Percentiles rank a stretch among this genome's conserved stretches.
phyloP scores from a whole-genome alignment of 768 basidiomycete genomes.

The Podaxis sp. region DNA sequence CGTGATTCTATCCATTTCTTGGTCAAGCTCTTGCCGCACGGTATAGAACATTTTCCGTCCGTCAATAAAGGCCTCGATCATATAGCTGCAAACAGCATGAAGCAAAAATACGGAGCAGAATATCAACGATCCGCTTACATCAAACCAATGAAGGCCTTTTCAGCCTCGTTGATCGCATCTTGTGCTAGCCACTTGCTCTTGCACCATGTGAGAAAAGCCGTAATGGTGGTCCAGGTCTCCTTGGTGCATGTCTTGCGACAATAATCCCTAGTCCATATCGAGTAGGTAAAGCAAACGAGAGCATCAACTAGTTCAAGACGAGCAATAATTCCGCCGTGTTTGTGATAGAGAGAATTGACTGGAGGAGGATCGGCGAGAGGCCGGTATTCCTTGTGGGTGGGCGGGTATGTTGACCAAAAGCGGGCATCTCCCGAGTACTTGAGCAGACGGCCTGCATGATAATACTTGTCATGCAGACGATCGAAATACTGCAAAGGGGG shows the following conservation, averaged over 20 bases:
- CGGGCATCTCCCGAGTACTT: constrained; percentile 84
- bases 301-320: constrained; percentile 79
- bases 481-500: constrained; percentile 46
- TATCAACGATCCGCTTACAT: constrained; percentile 52
- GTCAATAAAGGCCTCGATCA: constrained; percentile 77
- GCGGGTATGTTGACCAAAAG: constrained; percentile 68
- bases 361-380: constrained; percentile 61
- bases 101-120: constrained; percentile 26
- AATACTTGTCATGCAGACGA: constrained; percentile 64
- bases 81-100: constrained; percentile 46
- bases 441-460: constrained; percentile 64
- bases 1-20: constrained; percentile 33
- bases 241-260: constrained; percentile 48
- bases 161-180: constrained; percentile 45
- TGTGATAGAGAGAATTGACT: constrained; percentile 67
- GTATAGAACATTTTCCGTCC: constrained; percentile 32
- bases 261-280: constrained; percentile 77
- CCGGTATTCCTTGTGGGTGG: constrained; percentile 59
- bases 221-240: constrained; percentile 65
- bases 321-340: constrained; percentile 69
- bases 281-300: constrained; percentile 78
- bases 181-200: constrained; percentile 62
- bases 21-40: constrained; percentile 30
- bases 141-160: constrained; percentile 70
- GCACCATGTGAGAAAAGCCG: constrained; percentile 67